Base-by-base conservation (phyloP, 352 stramenopile genomes). In the Chrysophaeum taylorii region DNA sequence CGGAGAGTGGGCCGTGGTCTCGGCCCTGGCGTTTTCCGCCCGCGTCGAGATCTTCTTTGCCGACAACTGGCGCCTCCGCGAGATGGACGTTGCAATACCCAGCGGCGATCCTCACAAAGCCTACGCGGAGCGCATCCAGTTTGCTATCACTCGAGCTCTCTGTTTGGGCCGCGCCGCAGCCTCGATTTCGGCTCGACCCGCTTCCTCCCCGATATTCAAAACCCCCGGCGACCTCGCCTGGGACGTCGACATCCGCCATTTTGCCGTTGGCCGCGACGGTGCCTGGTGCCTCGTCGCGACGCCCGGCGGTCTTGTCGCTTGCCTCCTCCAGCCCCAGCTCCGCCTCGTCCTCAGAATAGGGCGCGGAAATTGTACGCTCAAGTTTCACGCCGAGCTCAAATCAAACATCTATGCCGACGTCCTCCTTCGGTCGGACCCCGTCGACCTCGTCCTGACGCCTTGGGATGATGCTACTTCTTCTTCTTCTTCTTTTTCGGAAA, bases 361-460 rank as follows among this genome's bases (percentile, higher is more conserved):
- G 42, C 73, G 42, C 18, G 42, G 64, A 4, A 43, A 43, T 18
- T 23, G 33, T 21, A 36, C 21, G 18, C 36, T 79, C 16, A 33
- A 53, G 21, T 42, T 79, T 29, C 45, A 27, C 42, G 45, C 64
- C 23, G 72, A 73, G 60, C 72, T 79, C 12, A 54, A 70, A n/a
- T 74, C 68, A 12, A 79, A 77, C 67, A 60, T 79, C 36, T 79
- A 78, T 37, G 29, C 31, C 35, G 70, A 79, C 67, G 42, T 73
- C 15, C 23, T 79, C 42, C 39, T 57, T 16, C 18, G 27, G n/a
- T 71, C 72, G 37, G 35, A 64, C 43, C 25, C 66, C 29, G 31
- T 72, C 29, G 18, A 0, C 23, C 12, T 76, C 31, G 25, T 63
- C 14, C 7, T 70, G 7, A 42, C 64, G 18, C 43, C 35, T 16